Evolutionary conservation across 164 flowering plant species (phyloP).

Genomic region (Tetrastigma voinierianum): DNA sequence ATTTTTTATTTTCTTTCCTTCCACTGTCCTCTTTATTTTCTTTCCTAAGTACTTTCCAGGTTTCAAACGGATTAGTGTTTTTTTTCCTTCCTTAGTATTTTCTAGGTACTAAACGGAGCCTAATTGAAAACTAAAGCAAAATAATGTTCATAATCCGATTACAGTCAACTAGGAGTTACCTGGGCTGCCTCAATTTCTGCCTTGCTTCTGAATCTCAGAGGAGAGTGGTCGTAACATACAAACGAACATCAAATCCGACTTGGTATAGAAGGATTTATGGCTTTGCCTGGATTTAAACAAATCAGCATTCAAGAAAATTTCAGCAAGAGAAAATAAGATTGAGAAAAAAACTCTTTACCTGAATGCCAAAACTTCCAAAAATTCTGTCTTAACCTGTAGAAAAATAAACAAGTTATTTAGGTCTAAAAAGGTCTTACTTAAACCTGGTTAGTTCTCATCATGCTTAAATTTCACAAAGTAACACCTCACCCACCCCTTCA

Average conservation of each 20-base stretch:
- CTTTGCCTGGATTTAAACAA: slow-evolving; percentile 43
- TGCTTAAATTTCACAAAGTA: too few species aligned
- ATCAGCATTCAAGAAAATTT: background rate
- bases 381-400: slow-evolving; percentile 69
- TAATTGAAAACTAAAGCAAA: background rate
- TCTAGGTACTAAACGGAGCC: too few species aligned
- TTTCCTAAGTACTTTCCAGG: too few species aligned
- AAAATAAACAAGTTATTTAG: background rate
- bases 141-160: too few species aligned
- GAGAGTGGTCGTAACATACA: slow-evolving; percentile 68
- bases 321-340: background rate
- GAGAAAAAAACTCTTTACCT: slow-evolving; percentile 37
- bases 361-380: slow-evolving; percentile 75
- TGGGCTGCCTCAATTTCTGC: slow-evolving; percentile 62
- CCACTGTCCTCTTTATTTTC: too few species aligned
- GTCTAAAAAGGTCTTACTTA: too few species aligned
- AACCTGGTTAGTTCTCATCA: too few species aligned
- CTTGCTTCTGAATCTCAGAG: slow-evolving; percentile 59
- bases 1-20: too few species aligned
- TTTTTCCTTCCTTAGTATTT: too few species aligned
- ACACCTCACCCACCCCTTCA: too few species aligned
- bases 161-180: slow-evolving; percentile 27
- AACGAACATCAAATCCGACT: slow-evolving; percentile 71
- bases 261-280: slow-evolving; percentile 57
- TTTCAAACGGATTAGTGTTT: too few species aligned